Base-by-base conservation (phyloP, 768 basidiomycete genomes). In the Hebeloma cylindrosporum region DNA sequence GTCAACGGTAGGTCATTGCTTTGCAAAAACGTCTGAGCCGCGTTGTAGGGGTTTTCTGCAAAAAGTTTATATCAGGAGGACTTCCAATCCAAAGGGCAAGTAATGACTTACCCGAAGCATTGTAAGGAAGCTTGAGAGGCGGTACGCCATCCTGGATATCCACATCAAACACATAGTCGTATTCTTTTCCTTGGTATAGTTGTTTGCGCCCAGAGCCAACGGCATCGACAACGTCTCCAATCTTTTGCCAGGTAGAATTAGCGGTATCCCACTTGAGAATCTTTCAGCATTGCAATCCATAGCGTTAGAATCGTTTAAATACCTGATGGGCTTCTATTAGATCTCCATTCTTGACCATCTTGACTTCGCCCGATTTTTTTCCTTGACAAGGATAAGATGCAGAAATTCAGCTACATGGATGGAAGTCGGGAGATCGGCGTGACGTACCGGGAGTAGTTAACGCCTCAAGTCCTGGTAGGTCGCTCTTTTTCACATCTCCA, bases 161-260 rank as follows among this genome's bases (percentile, higher is more conserved):
- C 26, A 99, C 94, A 59, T 96, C 94, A 58, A 98, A 97, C n/a
- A 99, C 95, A 58, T 96, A 96, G 67, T 99, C 96, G 60, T 94
- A 99, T 67, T 98, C 95, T 60, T 85, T 85, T 13, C 96, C 96
- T 55, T 93, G 66, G 59, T 88, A 86, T n/a, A 96, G 75, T 65
- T 94, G 90, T 65, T 90, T 94, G 45, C 92, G 77, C n/a, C 82
- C 81, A 26, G 85, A 82, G 17, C 93, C 89, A 40, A 95, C 88
- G 14, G 93, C 94, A 59, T 96, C 96, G 3, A 94, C 93, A 4
- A 98, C 94, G 54, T 94, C 88, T 17, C 96, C 96, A 25, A 98
- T 82, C 62, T 94, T 95, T 63, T 91, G 80, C 96, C 96, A 99
- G 18, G 74, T 75, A 13, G 65, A 69, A 7, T 72, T 68, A 3